Base-by-base conservation (phyloP, 805 yeast species). In the Metschnikowia sp. region DNA sequence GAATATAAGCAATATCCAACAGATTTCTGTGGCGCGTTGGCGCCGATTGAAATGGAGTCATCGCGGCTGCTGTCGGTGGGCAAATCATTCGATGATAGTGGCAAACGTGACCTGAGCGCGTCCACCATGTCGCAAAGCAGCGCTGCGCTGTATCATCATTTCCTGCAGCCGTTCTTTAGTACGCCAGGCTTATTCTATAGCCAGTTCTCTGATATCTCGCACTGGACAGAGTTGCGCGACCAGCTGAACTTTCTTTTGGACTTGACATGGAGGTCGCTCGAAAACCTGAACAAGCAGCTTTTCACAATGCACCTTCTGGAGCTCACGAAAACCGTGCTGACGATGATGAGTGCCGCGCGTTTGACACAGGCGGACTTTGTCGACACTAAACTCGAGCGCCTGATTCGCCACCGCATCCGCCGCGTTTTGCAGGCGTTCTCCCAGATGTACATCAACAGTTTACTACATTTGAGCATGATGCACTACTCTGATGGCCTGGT, bases 401-500 rank as follows among this genome's bases (percentile, higher is more conserved):
- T 76, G 10, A 73, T 84, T 10, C 72, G 78, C 47, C 69, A 70
- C 45, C 65, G 79, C 34, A 62, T 85, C 53, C 79, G 75, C 55
- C 74, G 76, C 49, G 68, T 84, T 12, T 76, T 82, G 0, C 65
- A 74, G 8, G 70, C 84, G 1, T 74, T 82, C 48, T 77, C 88
- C 2, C 85, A 81, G 49, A 74, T 86, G 47, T 81, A 82, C 48
- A 78, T 84, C 47, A 82, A 82, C 58, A 86, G 88, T 8, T 72
- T 77, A 41, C 60, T 86, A n/a, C 85, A 79, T 60, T 68, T 85
- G 44, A 69, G 72, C 39, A 68, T 72, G 31, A 64, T 73, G 64
- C 69, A 68, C 48, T 54, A 66, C 46, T 49, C 61, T 5, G 57
- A 57, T n/a, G 54, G 56, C 3, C 48, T 58, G 9, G 40, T 59